Conservation (phyloP, 331 rosid genomes). For the Malus hybrid region DNA sequence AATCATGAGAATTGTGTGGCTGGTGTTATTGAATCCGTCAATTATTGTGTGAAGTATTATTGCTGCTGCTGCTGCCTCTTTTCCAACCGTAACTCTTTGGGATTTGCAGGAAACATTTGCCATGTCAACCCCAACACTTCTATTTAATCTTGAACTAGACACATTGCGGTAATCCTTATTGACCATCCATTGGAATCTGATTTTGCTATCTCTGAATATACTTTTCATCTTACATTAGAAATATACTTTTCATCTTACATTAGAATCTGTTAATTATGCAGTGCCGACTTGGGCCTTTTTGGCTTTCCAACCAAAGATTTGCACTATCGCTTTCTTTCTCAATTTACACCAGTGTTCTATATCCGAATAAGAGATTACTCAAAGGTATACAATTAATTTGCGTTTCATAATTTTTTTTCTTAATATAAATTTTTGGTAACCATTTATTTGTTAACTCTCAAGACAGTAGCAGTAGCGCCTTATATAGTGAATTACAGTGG, state of each 20-base stretch:
- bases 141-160: conserved; percentile 92
- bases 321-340: conserved; percentile 95
- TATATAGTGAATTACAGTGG: conserved; percentile 87
- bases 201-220: conserved; percentile 7
- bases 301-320: conserved; percentile 89
- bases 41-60: neutral
- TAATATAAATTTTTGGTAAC: conserved; percentile 3
- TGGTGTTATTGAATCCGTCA: neutral
- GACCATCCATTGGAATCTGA: conserved; percentile 8
- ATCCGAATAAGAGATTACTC: conserved; percentile 88
- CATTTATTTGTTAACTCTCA: conserved; percentile 21
- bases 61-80: neutral
- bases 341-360: conserved; percentile 84
- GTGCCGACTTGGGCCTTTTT: conserved; percentile 94
- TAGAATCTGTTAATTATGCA: conserved; percentile 43
- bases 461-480: conserved; percentile 94
- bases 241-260: conserved; percentile 12
- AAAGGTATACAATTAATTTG: conserved; percentile 41
- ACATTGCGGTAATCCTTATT: conserved; percentile 61
- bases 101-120: conserved; percentile 81
- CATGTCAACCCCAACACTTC: conserved; percentile 56
- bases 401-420: conserved; percentile 2
- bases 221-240: conserved; percentile 18
- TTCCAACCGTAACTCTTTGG: conserved; percentile 13
- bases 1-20: neutral